A percentile compares a stretch with the other conserved stretches of the same genome.
Evolutionary conservation across 2,329 filamentous ascomycete genomes (phyloP).

Genomic region (Diaporthe citri): DNA sequence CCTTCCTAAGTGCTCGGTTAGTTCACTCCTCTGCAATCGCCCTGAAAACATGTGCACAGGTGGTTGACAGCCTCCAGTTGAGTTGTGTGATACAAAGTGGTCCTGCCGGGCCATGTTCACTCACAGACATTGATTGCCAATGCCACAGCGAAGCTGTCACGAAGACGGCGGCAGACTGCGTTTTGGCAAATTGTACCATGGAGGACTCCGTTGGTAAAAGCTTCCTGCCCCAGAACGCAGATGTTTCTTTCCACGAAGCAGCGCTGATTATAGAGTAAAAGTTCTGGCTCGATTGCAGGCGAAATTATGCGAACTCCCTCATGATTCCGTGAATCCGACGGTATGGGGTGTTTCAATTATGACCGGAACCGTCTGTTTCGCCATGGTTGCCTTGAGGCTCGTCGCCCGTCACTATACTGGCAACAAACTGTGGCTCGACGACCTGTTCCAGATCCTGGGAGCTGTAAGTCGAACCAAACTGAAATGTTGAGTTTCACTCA

Average conservation of each 20-base stretch:
- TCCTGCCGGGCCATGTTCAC: conserved; percentile 3
- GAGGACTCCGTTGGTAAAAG: background rate
- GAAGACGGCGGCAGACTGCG: background rate
- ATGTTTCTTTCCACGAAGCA: background rate
- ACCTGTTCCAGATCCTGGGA: conserved; percentile 11
- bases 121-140: conserved; percentile 23
- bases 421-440: conserved; percentile 22
- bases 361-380: conserved; percentile 4
- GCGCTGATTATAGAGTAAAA: background rate
- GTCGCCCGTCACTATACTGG: conserved; percentile 7
- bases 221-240: background rate
- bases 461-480: background rate
- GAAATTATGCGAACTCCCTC: background rate
- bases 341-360: background rate
- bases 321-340: background rate
- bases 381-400: conserved; percentile 1
- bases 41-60: too few relatives aligned
- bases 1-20: conserved; percentile 9
- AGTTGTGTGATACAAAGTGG: conserved; percentile 6
- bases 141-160: conserved; percentile 12
- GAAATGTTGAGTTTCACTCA: background rate
- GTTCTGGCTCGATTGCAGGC: conserved; percentile 4
- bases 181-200: conserved; percentile 14
- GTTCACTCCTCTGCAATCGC: background rate
- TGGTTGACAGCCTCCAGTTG: background rate